Base-by-base conservation (phyloP, 306 rosid genomes). In the Citrullus colocynthis region DNA sequence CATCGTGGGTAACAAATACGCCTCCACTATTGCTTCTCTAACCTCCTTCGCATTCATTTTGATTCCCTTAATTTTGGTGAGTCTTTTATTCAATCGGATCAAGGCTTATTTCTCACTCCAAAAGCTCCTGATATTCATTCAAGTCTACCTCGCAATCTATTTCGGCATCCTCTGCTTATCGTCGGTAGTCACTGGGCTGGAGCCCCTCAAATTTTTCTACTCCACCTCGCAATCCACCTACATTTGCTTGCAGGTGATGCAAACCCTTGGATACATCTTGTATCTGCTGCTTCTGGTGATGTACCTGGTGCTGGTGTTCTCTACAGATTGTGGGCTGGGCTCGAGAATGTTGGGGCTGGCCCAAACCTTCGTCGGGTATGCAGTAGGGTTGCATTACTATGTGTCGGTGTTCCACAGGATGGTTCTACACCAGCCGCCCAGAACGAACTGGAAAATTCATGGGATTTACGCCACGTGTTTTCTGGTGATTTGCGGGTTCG, bases 61-160 rank as follows among this genome's bases (percentile, higher is more conserved):
- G 34, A 83, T 92, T 75, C 99, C 99, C 15, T 49, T 95, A 14
- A 85, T 92, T 7, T 44, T 95, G 6, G 97, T 88, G 7, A 92
- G 97, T 32, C 93, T 95, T 74, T 77, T 95, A 48, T 86, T 92
- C 85, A 92, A 88, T 74, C 83, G 84, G 65, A 89, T 95, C 76
- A 92, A 95, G 77, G 92, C 99, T 59, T 92, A 90, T 79, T 95
- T 95, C 86, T 95, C 99, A 0, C 89, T 95, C 75, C 99, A 95
- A 51, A 92, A 90, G 82, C 87, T 95, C 11, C 75, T 95, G n/a
- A 92, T 92, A 78, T 92, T 95, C 92, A 85, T 92, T 82, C 99
- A 95, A 88, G 85, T 85, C 44, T 95, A 95, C 44, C 90, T 95
- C 80, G 82, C 93, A 3, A 95, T 95, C 83, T 95, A 95, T 83